Evolutionary conservation across 75 land plant genomes (phyloP), one percentile per base, ranked within the genome.

Genomic region (Selaginella moellendorffii): DNA sequence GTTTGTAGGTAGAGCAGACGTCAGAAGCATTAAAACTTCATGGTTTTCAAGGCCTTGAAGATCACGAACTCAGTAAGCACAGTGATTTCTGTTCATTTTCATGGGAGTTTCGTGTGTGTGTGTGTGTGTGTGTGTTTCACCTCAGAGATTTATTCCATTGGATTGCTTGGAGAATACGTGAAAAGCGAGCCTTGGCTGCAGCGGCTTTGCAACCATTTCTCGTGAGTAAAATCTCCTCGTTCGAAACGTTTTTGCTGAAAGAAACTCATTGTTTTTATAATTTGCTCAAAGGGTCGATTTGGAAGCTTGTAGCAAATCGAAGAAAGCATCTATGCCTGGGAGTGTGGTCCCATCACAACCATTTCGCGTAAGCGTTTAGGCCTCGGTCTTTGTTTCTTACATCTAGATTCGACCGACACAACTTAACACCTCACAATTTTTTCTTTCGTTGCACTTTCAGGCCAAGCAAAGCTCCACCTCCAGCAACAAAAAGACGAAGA

Each of bases 1-100:
- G 51, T 28, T 19, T 51, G 21, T 52, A 64, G 68, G 68, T 64
- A 27, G 53, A 29, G 24, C 20, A 8, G 12, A 30, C 52, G 21
- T 51, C 67, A 14, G 69, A 65, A 52, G 69, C 69, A 9, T 65
- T 71, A 64, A 53, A 46, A 25, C 68, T 28, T 30, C 54, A 28
- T 53, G 30, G 23, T 2, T 65, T 65, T 65, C 23, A 25, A 1
- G 36, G 30, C 27, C 69, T 71, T 23, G 26, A 18, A 24, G 26
- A 30, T 29, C 25, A 26, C 20, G 72, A 36, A 17, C 28, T 65
- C 27, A 28, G 72, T 65, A 71, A 51, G 72, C n/a, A n/a, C n/a
- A n/a, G n/a, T n/a, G n/a, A n/a, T n/a, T n/a, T n/a, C n/a, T n/a
- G n/a, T n/a, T n/a, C n/a, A n/a, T n/a, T n/a, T n/a, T n/a, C n/a